Base-by-base conservation (phyloP, 164 flowering plant species). In the Macadamia tetraphylla region DNA sequence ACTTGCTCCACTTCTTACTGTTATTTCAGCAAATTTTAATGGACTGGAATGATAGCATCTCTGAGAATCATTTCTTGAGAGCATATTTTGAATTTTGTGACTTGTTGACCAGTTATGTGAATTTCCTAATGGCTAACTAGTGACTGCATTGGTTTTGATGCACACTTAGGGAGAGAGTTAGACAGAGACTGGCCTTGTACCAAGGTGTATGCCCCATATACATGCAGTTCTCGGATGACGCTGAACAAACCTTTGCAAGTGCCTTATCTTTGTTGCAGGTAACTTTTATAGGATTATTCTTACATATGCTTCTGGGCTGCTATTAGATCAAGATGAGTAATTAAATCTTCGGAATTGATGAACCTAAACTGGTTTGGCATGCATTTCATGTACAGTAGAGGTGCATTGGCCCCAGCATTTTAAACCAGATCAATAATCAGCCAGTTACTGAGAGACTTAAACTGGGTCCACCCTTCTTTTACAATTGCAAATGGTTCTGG, bases 121-220 rank as follows among this genome's bases (percentile, higher is more conserved):
- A 35, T 35, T 49, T 3, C 30, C 23, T 55, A 23, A 66, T 35
- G 52, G 49, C 51, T 71, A 23, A 23, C 23, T 23, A 23, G 23
- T 23, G 61, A 70, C 31, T 29, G 18, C 64, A 1, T 59, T 17
- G 35, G 29, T 29, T 44, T 11, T 78, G 64, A 46, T 77, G 68
- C 60, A 31, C 30, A 52, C 81, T 81, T 85, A 95, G 99, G 68
- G 87, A 95, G 76, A 88, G 88, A 74, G 82, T 89, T 62, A 87
- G 85, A 67, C 98, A 95, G 74, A 86, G 99, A 70, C 70, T 95
- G 83, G 96, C 97, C 53, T 73, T 86, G 53, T 95, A 92, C 77
- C 97, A 95, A 70, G 99, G 99, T 14, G 89, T 92, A 31, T 86
- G 89, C 67, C 97, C 99, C 66, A 83, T 95, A 77, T 81, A 83